phyloP scores from a whole-genome alignment of 192 early-diverging fungal genomes.

The Coemansia sp. region DNA sequence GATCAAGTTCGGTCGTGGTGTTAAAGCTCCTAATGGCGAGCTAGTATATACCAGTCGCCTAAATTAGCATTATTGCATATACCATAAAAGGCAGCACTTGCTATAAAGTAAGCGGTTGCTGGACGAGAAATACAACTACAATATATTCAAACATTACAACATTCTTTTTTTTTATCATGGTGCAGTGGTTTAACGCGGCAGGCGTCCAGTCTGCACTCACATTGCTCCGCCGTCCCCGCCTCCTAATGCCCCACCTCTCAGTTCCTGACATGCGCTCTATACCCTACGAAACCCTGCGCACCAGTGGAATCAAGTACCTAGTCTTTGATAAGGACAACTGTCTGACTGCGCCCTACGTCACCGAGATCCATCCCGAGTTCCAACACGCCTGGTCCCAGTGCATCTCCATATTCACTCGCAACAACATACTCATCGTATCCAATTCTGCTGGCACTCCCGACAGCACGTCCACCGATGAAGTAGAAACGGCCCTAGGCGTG shows the following conservation, averaged over 20 bases:
- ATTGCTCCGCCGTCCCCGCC: constrained; percentile 62
- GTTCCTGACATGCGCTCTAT: constrained; percentile 74
- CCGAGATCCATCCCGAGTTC: constrained; percentile 71
- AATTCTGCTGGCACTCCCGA: constrained; percentile 89
- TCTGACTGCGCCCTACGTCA: constrained; percentile 80
- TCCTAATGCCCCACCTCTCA: constrained; percentile 76
- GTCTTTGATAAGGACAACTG: constrained; percentile 99
- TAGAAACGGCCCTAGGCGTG: constrained; percentile 52
- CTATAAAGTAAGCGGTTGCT: neutral
- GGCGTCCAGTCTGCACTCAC: constrained; percentile 61
- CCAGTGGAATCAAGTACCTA: constrained; percentile 67
- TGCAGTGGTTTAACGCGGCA: constrained; percentile 76
- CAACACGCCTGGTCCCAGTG: constrained; percentile 68
- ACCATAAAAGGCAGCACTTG: constrained; percentile 4
- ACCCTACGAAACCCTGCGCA: constrained; percentile 62
- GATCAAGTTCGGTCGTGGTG: constrained; percentile 43
- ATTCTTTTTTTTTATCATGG: constrained; percentile 53
- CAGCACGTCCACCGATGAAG: constrained; percentile 55
- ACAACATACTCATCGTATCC: constrained; percentile 79
- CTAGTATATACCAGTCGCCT: constrained; percentile 42
- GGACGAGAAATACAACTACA: neutral
- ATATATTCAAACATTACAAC: neutral
- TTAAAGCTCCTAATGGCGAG: constrained; percentile 28
- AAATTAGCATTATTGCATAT: constrained; percentile 17
- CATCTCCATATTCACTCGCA: constrained; percentile 60